Conservation (phyloP, 495 filamentous ascomycete species). For the Aspergillus haitiensis region DNA sequence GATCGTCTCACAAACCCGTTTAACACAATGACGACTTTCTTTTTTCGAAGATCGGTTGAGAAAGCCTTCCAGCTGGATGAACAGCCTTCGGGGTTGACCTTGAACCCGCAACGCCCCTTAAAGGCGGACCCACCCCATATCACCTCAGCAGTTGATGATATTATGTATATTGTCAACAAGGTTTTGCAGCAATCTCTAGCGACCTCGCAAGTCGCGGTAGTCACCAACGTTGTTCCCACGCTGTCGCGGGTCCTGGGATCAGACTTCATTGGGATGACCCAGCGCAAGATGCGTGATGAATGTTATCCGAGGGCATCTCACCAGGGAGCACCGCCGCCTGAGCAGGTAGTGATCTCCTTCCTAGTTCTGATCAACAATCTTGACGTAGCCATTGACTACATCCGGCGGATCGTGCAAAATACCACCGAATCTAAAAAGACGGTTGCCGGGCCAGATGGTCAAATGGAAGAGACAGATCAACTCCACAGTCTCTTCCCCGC, state of each 20-base stretch:
- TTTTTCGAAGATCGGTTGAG: slow-evolving; percentile 92
- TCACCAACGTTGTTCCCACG: slow-evolving; percentile 73
- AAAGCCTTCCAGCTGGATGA: slow-evolving; percentile 99
- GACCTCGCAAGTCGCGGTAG: slow-evolving; percentile 75
- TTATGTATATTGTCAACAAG: slow-evolving; percentile 98
- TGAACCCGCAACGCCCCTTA: slow-evolving; percentile 68
- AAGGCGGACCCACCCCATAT: slow-evolving; percentile 80
- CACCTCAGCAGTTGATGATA: slow-evolving; percentile 93
- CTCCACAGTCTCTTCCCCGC: slow-evolving; percentile 75
- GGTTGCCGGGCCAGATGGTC: slow-evolving; percentile 25
- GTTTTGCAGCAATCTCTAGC: slow-evolving; percentile 81
- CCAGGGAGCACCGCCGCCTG: slow-evolving; percentile 76
- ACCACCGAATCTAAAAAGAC: slow-evolving; percentile 51
- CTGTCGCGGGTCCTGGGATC: slow-evolving; percentile 83
- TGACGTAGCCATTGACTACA: slow-evolving; percentile 85
- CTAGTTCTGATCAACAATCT: slow-evolving; percentile 94
- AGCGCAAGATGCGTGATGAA: slow-evolving; percentile 96
- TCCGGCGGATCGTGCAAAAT: slow-evolving; percentile 76
- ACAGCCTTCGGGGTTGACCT: slow-evolving; percentile 72
- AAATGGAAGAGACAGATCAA: slow-evolving; percentile 27
- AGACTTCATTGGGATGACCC: slow-evolving; percentile 96
- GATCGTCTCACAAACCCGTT: slow-evolving; percentile 73
- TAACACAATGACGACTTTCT: slow-evolving; percentile 88
- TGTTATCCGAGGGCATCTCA: slow-evolving; percentile 75
- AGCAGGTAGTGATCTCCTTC: slow-evolving; percentile 80